A percentile compares a stretch with the other conserved stretches of the same genome.
Conservation (phyloP, 805 yeast genomes). For the Clavispora fructus region DNA sequence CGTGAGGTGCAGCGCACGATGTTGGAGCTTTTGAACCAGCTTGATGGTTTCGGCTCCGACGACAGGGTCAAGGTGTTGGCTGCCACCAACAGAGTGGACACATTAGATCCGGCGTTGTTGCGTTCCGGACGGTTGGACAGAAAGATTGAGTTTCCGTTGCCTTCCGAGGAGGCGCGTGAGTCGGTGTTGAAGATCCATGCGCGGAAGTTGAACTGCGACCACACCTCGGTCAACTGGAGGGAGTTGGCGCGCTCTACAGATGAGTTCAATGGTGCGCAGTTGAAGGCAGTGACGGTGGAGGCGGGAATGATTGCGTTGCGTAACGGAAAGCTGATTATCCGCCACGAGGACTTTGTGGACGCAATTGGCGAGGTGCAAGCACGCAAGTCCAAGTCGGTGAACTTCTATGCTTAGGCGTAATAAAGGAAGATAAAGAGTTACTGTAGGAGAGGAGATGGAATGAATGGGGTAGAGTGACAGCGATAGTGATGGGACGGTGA, state of each 20-base stretch:
- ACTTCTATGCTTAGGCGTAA: constrained; percentile 77
- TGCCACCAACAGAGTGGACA: constrained; percentile 18
- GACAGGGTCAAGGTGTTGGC: constrained; percentile 41
- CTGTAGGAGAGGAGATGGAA: too few species aligned
- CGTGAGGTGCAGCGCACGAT: constrained; percentile 19
- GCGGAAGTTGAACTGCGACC: constrained; percentile 89
- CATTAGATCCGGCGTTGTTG: constrained; percentile 19
- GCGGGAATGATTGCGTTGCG: constrained; percentile 99
- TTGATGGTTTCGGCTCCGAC: constrained; percentile 18
- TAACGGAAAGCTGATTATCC: constrained; percentile 84
- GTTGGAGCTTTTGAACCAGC: constrained; percentile 20
- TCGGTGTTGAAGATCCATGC: constrained; percentile 96
- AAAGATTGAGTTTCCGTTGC: constrained; percentile 81
- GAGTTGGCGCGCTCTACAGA: constrained; percentile 97
- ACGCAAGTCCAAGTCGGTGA: constrained; percentile 89
- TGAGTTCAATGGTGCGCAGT: constrained; percentile 98
- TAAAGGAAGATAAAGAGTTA: background rate
- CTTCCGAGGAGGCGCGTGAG: constrained; percentile 96
- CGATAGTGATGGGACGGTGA: too few species aligned
- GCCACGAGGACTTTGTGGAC: constrained; percentile 97
- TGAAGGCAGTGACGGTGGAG: constrained; percentile 97
- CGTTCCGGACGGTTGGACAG: constrained; percentile 19
- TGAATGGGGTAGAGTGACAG: too few species aligned
- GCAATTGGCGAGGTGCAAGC: constrained; percentile 98
- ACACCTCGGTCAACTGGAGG: constrained; percentile 88